A percentile compares a stretch with the other conserved stretches of the same genome.
phyloP scores from a whole-genome alignment of 2,329 filamentous ascomycete genomes.

The Colletotrichum echinochloae region DNA sequence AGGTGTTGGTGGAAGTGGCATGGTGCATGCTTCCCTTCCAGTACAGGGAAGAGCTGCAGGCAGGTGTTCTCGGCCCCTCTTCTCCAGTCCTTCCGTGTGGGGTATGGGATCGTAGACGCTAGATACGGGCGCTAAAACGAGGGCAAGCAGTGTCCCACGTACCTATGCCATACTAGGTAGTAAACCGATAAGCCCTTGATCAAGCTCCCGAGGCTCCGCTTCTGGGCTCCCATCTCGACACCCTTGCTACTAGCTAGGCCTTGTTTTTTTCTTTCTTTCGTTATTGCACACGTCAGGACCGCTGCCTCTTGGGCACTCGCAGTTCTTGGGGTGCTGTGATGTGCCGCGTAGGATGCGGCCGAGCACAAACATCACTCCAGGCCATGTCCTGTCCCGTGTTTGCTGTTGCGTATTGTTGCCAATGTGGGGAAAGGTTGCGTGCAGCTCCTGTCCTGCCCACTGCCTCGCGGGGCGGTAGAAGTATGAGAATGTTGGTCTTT shows the following conservation, averaged over 20 bases:
- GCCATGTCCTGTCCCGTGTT: conserved; percentile 14
- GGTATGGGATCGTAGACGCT: conserved; percentile 30
- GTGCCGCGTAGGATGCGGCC: conserved; percentile 10
- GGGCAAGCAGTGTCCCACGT: no score
- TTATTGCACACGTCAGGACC: background rate
- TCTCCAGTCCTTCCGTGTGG: conserved; percentile 33
- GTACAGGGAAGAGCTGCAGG: conserved; percentile 33
- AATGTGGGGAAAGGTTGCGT: conserved; percentile 24
- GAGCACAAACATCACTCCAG: conserved; percentile 4
- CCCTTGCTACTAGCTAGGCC: background rate
- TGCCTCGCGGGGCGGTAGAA: background rate
- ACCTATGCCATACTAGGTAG: no score
- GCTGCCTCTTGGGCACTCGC: no score
- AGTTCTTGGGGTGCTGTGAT: background rate
- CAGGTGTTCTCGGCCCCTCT: conserved; percentile 6
- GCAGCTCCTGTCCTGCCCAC: conserved; percentile 8
- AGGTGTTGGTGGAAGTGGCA: conserved; percentile 34
- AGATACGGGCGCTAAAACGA: conserved; percentile 35
- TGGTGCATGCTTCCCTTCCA: conserved; percentile 34
- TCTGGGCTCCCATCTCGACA: background rate
- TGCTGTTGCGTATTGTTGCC: conserved; percentile 1
- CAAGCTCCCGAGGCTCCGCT: conserved; percentile 3
- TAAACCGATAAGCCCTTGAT: conserved; percentile 29
- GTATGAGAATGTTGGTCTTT: background rate
- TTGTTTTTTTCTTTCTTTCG: no score